These are phyloP conservation scores for Arthrobotrys sinensis DNA, from an alignment of 2,329 filamentous ascomycete genomes.

Conservation along the genomic window DNA sequence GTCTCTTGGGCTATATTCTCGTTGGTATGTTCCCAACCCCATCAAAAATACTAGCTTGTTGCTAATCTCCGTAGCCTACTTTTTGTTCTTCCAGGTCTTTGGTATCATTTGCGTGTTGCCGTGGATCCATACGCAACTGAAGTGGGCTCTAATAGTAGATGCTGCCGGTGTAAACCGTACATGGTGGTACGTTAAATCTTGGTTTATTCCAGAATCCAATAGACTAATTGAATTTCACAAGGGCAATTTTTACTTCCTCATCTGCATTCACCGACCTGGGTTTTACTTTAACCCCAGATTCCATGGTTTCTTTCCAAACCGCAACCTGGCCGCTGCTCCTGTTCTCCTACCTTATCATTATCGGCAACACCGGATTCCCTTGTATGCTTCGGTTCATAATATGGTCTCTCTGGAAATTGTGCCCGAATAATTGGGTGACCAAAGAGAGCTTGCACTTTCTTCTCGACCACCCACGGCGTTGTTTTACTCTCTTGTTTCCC, in stretches of 20 bases:
- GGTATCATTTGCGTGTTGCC: constrained; percentile 81
- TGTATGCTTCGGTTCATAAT: constrained; percentile 95
- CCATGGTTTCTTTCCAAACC: constrained; percentile 88
- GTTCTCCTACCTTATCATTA: constrained; percentile 88
- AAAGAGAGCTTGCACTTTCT: constrained; percentile 94
- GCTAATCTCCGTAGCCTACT: constrained; percentile 74
- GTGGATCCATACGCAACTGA: constrained; percentile 79
- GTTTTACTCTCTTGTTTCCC: constrained; percentile 95
- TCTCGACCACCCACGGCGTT: constrained; percentile 93
- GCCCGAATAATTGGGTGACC: constrained; percentile 72
- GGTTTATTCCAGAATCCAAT: no score
- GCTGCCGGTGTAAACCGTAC: constrained; percentile 75
- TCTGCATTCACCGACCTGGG: constrained; percentile 97
- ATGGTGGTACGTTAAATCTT: constrained; percentile 78
- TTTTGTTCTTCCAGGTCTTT: constrained; percentile 84
- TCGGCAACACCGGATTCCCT: constrained; percentile 95
- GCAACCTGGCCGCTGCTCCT: constrained; percentile 83
- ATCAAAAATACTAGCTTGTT: not conserved
- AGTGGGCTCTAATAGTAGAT: constrained; percentile 78
- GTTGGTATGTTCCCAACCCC: constrained; percentile 67
- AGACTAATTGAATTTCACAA: constrained; percentile 53
- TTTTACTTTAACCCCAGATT: constrained; percentile 91
- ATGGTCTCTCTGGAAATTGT: constrained; percentile 80
- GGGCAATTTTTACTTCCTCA: constrained; percentile 86
- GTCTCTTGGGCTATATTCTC: constrained; percentile 85